Base-by-base conservation (phyloP, 2,329 filamentous ascomycete species). In the Ophiosphaerella herpotricha region DNA sequence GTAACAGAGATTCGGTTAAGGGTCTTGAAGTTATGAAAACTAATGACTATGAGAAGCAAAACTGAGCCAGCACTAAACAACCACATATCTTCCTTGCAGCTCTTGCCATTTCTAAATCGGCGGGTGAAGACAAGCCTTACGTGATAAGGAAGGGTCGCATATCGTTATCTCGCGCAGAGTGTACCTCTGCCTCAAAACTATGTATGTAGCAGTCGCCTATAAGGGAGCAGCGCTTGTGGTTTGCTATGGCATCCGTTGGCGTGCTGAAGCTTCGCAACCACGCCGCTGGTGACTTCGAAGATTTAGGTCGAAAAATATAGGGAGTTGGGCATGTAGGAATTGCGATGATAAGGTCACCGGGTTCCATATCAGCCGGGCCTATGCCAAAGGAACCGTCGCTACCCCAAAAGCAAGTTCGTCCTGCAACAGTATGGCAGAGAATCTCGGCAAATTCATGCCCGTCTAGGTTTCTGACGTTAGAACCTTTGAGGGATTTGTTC, bases 181-280 rank as follows among this genome's bases (percentile, higher is more conserved):
- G 3, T 3, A 33, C 29, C 29, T 42, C 40, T 3, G 40, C 14
- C 11, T 33, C 43, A 14, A 38, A 45, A 35, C 31, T 35, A 18
- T 45, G 43, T n/a, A 45, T 23, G 24, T 45, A 45, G 35, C 43
- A 45, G 16, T 45, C 43, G 6, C 43, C 43, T 7, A 45, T 14
- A 14, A 42, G 12, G 7, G 29, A 33, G 14, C 33, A 42, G 13
- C 31, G 23, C 6, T 32, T 29, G 2, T 31, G 34, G 23, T 14
- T 29, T 1, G 13, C 36, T 13, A 18, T 21, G 11, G 23, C 33
- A 7, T 44, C 42, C 8, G 13, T 24, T 14, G 33, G 7, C 26
- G 9, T 24, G 16, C 34, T 34, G 5, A 45, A 9, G 3, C 24
- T 34, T 16, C 26, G n/a, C n/a, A 38, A 23, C 43, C 34, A 39